phyloP scores from a whole-genome alignment of 495 filamentous ascomycete species.

The Tuber microsphaerosporum region DNA sequence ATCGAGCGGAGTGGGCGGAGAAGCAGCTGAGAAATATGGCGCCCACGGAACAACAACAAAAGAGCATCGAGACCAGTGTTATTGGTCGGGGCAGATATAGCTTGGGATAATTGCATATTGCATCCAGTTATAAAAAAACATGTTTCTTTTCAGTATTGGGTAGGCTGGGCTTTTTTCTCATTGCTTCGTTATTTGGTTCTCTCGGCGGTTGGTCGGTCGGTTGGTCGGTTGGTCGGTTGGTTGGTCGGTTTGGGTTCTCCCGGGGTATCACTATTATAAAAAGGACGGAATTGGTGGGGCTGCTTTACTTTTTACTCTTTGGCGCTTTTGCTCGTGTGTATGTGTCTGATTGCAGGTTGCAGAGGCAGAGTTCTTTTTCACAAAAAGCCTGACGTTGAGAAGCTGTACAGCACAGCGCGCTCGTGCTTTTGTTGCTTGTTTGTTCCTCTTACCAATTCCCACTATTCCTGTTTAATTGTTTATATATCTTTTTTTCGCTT shows the following conservation, averaged over 20 bases:
- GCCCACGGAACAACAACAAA: constrained; percentile 23
- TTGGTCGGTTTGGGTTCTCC: not conserved
- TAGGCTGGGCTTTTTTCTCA: not conserved
- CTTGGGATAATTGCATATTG: constrained; percentile 17
- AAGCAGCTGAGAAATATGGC: constrained; percentile 33
- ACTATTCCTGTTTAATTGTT: not conserved
- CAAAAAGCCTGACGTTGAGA: not conserved
- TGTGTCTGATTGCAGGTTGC: not conserved
- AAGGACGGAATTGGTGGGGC: not conserved
- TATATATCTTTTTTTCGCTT: not conserved
- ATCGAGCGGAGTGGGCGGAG: constrained; percentile 41
- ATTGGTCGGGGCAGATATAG: constrained; percentile 30
- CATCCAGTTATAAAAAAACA: not conserved
- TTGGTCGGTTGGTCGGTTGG: not conserved
- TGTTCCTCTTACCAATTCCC: not conserved
- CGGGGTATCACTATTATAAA: not conserved
- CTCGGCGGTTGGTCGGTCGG: not conserved
- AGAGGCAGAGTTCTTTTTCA: not conserved
- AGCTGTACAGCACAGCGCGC: not conserved
- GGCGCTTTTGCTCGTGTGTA: not conserved
- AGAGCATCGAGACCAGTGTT: constrained; percentile 22
- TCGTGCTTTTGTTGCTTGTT: not conserved
- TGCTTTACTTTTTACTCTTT: not conserved
- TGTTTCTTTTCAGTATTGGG: not conserved
- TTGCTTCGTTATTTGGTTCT: not conserved